Conservation (phyloP, 768 basidiomycete species). For the Suillus alpinus region DNA sequence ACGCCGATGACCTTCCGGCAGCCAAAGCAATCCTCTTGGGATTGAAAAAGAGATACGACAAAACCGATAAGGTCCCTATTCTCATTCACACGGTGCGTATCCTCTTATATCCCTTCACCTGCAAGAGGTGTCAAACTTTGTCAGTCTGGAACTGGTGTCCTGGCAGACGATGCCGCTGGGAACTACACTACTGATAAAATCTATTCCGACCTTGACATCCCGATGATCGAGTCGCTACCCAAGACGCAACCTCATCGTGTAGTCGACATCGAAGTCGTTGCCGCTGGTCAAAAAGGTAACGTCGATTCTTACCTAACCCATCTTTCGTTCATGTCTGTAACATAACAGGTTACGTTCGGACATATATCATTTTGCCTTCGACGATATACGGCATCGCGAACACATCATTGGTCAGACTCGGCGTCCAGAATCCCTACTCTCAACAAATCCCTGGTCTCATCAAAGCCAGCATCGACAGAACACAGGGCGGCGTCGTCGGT, state of each 20-base stretch:
- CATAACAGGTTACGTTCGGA: slow-evolving; percentile 48
- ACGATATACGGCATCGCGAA: slow-evolving; percentile 60
- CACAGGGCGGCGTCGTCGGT: slow-evolving; percentile 53
- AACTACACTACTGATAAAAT: slow-evolving; percentile 35
- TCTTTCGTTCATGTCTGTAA: background rate
- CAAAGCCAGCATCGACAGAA: slow-evolving; percentile 42
- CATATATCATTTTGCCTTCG: slow-evolving; percentile 48
- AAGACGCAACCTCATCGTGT: slow-evolving; percentile 44
- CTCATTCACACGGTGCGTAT: slow-evolving; percentile 61
- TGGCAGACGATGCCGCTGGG: slow-evolving; percentile 36
- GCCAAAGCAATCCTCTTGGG: slow-evolving; percentile 46
- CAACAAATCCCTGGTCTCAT: slow-evolving; percentile 51
- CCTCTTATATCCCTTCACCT: background rate
- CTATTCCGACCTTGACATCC: slow-evolving; percentile 48
- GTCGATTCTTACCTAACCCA: background rate
- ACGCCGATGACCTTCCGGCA: slow-evolving; percentile 43
- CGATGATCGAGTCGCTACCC: slow-evolving; percentile 43
- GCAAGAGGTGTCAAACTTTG: slow-evolving; percentile 9
- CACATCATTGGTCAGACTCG: slow-evolving; percentile 45
- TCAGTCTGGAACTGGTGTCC: slow-evolving; percentile 44
- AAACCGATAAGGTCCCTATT: slow-evolving; percentile 39
- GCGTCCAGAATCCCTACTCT: slow-evolving; percentile 52
- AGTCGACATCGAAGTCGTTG: slow-evolving; percentile 47
- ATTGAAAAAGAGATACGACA: slow-evolving; percentile 41
- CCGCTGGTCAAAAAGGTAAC: slow-evolving; percentile 47